Evolutionary conservation across 345 rosid genomes (phyloP).

Genomic region (Citrus inodora): DNA sequence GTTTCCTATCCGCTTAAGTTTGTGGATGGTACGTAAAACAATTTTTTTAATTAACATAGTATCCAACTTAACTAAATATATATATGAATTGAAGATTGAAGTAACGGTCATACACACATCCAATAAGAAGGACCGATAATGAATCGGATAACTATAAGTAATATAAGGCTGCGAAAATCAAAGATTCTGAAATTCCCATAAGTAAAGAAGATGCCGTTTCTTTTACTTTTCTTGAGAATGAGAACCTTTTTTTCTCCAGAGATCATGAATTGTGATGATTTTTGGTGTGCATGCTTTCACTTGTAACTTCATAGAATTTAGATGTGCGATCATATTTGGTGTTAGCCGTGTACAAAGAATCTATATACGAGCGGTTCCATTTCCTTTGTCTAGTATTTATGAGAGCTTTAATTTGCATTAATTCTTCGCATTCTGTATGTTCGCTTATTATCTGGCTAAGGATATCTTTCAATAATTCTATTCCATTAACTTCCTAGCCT

Average conservation of each 20-base stretch:
- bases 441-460: background rate
- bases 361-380: background rate
- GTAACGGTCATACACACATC: background rate
- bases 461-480: background rate
- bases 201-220: background rate
- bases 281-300: background rate
- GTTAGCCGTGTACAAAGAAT: too few relatives aligned
- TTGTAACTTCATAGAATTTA: background rate
- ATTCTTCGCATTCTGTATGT: background rate
- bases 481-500: background rate
- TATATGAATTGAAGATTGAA: too few relatives aligned
- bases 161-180: background rate
- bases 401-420: background rate
- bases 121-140: background rate
- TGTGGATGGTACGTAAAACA: too few relatives aligned
- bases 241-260: background rate
- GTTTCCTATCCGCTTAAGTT: too few relatives aligned
- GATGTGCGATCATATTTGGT: background rate
- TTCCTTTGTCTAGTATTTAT: background rate
- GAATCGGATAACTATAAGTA: background rate
- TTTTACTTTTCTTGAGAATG: conserved; percentile 1
- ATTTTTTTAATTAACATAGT: too few relatives aligned
- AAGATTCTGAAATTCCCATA: background rate
- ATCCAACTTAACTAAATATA: too few relatives aligned
- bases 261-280: background rate